Evolutionary conservation across 441 rosid species (phyloP).

Genomic region (Erodium trifolium): DNA sequence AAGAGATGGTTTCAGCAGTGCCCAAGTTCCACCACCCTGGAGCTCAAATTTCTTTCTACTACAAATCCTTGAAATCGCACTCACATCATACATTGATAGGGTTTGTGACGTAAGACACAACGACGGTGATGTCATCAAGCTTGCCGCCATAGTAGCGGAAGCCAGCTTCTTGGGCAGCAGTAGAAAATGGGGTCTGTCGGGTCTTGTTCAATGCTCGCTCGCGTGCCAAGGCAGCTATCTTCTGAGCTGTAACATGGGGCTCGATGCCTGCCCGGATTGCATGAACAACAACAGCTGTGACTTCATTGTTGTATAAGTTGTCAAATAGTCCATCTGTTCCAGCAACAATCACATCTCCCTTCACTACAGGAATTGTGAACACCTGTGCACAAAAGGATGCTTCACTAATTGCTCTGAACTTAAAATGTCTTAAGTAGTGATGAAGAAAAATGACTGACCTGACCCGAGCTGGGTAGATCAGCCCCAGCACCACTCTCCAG

Average conservation of each 20-base stretch:
- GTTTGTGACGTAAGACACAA: constrained; percentile 65
- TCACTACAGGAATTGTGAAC: constrained; percentile 60
- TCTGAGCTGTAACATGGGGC: constrained; percentile 68
- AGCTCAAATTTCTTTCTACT: no score
- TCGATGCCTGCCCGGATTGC: constrained; percentile 60
- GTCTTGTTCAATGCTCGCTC: constrained; percentile 61
- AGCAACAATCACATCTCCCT: constrained; percentile 78
- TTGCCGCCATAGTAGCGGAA: constrained; percentile 81
- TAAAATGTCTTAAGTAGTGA: background rate
- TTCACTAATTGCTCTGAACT: background rate
- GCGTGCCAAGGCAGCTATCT: constrained; percentile 84
- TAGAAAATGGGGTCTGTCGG: constrained; percentile 77
- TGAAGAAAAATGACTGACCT: constrained; percentile 16
- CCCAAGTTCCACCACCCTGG: no score
- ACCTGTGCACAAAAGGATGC: constrained; percentile 33
- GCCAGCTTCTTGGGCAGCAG: constrained; percentile 93
- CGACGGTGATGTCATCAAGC: constrained; percentile 90
- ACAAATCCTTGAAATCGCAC: no score
- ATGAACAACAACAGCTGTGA: constrained; percentile 66
- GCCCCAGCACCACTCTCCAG: constrained; percentile 46
- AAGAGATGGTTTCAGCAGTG: no score
- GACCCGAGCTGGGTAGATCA: constrained; percentile 51
- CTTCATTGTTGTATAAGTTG: constrained; percentile 76
- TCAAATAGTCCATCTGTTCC: constrained; percentile 94
- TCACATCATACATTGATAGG: constrained; percentile 22